Conservation (phyloP, 2,329 filamentous ascomycete species). For the Penicillium digitatum region DNA sequence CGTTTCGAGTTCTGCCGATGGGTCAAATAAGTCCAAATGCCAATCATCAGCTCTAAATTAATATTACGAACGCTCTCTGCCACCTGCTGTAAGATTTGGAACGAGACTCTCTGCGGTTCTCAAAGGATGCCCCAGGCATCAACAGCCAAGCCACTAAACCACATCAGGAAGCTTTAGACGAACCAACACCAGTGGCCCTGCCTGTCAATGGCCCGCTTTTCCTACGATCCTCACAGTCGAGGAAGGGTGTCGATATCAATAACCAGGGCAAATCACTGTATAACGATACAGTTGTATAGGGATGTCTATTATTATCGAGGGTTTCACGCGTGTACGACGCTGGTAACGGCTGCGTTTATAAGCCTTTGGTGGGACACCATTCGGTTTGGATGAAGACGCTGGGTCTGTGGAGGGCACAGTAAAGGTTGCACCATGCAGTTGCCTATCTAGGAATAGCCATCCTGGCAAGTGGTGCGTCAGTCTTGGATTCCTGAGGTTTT, state of each 20-base stretch:
- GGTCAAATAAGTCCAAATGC: background rate
- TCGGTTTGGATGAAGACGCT: background rate
- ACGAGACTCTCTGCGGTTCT: background rate
- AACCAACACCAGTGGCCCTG: background rate
- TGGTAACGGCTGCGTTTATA: constrained; percentile 7
- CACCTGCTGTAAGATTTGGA: background rate
- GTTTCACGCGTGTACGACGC: background rate
- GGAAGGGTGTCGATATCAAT: background rate
- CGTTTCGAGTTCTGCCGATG: background rate
- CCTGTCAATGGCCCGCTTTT: background rate
- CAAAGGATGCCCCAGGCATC: background rate
- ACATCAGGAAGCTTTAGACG: background rate
- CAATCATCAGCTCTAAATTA: background rate
- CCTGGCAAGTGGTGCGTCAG: background rate
- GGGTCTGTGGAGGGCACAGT: background rate
- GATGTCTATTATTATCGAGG: background rate
- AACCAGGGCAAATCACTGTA: background rate
- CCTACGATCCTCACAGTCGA: background rate
- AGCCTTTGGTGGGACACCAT: background rate
- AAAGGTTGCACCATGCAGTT: background rate
- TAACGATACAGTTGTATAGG: background rate
- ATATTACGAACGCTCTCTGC: background rate
- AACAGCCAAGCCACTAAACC: background rate
- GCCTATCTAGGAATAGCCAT: background rate
- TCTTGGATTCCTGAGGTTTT: background rate